Base-by-base conservation (phyloP, 345 rosid species). In the Pistacia vera region DNA sequence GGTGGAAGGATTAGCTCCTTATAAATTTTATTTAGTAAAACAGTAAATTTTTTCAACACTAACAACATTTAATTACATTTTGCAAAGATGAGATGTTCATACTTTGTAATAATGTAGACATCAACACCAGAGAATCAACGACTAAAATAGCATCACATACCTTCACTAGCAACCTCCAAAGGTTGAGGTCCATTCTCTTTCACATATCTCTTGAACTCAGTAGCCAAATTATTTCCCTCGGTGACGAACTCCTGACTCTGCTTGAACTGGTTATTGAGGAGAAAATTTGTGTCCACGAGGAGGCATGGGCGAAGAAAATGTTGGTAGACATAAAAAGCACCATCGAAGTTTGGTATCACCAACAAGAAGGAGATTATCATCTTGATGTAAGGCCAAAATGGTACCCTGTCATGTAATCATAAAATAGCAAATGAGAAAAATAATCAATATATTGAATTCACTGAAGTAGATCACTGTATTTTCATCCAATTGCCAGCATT, bases 381-480 rank as follows among this genome's bases (percentile, higher is more conserved):
- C 84, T 80, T 85, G 14, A 85, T 49, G 69, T 80, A 78, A 30
- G 67, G 65, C 88, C 88, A 85, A 18, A 68, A 22, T 13, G 82
- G 75, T 25, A 73, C 48, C 65, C 77, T 79, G 73, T 4, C 6
- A 67, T 7, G 11, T 33, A 38, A 58, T 41, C 44, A 41, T 41
- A 41, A 5, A 41, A 3, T 25, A 41, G 44, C 44, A 41, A 41
- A 41, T 41, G 44, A 41, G 44, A 41, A 41, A 41, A 41, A 41
- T 5, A 41, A 41, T 7, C 46, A 41, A 41, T 41, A 0, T 41
- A 41, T 41, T 41, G 9, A 8, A 41, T 41, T 41, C 46, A 41
- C 46, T 5, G 9, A 41, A 41, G 46, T 41, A 41, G 46, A 41
- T 41, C 46, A 41, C 6, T 41, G 1, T 41, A 41, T 41, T 36